Conservation (phyloP, 139 green algal species). For the Edaphochlamys debaryana region DNA sequence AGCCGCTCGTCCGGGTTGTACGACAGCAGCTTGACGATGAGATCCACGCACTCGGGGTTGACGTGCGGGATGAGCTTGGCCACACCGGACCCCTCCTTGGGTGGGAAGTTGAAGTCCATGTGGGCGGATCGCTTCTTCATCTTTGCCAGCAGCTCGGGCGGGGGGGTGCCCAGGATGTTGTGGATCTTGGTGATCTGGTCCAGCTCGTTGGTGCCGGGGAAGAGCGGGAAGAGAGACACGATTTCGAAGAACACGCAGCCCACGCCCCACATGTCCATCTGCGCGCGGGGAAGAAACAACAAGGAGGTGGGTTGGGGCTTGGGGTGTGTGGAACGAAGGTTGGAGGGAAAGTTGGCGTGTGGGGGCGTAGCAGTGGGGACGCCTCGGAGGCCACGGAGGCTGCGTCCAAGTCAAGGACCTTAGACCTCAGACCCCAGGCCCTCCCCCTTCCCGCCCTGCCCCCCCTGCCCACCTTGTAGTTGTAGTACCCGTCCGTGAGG, state of each 20-base stretch:
- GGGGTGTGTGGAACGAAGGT: no score
- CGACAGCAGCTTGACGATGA: slow-evolving; percentile 80
- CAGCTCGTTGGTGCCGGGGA: slow-evolving; percentile 85
- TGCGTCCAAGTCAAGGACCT: no score
- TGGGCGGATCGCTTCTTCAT: slow-evolving; percentile 78
- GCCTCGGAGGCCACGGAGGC: no score
- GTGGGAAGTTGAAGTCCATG: slow-evolving; percentile 81
- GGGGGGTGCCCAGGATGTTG: slow-evolving; percentile 82
- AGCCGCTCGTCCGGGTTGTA: slow-evolving; percentile 86
- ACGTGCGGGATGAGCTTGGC: slow-evolving; percentile 81
- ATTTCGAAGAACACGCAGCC: slow-evolving; percentile 92
- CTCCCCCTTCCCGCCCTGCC: no score
- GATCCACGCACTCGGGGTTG: slow-evolving; percentile 72
- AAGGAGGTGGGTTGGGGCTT: no score
- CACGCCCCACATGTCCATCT: slow-evolving; percentile 93
- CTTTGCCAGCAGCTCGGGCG: slow-evolving; percentile 77
- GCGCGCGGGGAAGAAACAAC: no score
- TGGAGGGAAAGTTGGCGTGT: no score
- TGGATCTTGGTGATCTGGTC: slow-evolving; percentile 92
- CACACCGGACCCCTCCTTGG: slow-evolving; percentile 68
- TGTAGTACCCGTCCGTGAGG: slow-evolving; percentile 91
- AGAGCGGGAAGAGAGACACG: slow-evolving; percentile 80
- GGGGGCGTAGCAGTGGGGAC: no score
- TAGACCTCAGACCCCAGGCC: no score
- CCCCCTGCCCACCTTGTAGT: slow-evolving; percentile 94